Percentiles rank a stretch among this genome's conserved stretches.
phyloP scores from a whole-genome alignment of 176 grass and related monocot genomes.

The Cocos nucifera region DNA sequence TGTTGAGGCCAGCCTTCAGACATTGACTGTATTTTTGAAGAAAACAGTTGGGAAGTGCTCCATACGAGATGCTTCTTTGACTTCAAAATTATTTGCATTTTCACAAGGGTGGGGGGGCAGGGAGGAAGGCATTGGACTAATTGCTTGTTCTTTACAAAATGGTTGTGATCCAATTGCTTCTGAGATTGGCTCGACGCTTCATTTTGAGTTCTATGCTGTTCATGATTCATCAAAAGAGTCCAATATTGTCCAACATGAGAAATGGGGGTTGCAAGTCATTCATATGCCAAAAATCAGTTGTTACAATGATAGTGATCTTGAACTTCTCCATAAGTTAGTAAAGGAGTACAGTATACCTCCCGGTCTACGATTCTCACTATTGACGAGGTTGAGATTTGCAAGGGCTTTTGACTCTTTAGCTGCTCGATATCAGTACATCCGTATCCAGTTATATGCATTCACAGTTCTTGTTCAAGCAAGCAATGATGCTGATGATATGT shows the following conservation, averaged over 20 bases:
- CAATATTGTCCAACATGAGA: slow-evolving; percentile 14
- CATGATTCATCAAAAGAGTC: slow-evolving; percentile 27
- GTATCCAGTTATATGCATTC: slow-evolving; percentile 60
- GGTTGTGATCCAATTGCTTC: slow-evolving; percentile 29
- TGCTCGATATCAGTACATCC: slow-evolving; percentile 44
- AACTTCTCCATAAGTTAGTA: slow-evolving; percentile 51
- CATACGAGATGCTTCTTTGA: slow-evolving; percentile 33
- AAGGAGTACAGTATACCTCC: slow-evolving; percentile 39
- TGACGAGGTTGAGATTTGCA: slow-evolving; percentile 71
- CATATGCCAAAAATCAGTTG: slow-evolving; percentile 39
- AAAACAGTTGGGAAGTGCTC: slow-evolving; percentile 60
- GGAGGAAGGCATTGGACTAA: slow-evolving; percentile 66
- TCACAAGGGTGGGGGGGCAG: slow-evolving; percentile 85
- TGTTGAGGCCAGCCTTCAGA: slow-evolving; percentile 68
- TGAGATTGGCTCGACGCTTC: slow-evolving; percentile 64
- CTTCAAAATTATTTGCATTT: slow-evolving; percentile 63
- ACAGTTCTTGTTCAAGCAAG: slow-evolving; percentile 66
- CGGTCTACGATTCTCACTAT: slow-evolving; percentile 48
- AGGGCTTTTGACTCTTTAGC: slow-evolving; percentile 53
- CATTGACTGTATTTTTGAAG: slow-evolving; percentile 57
- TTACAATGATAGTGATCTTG: slow-evolving; percentile 36
- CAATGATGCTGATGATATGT: slow-evolving; percentile 49
- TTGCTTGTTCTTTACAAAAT: slow-evolving; percentile 48
- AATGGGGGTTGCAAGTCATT: slow-evolving; percentile 41
- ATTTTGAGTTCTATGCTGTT: slow-evolving; percentile 69